A percentile compares a stretch with the other conserved stretches of the same genome.
phyloP scores from a whole-genome alignment of 257 asterid genomes.

The Nicotiana obtusifolia region DNA sequence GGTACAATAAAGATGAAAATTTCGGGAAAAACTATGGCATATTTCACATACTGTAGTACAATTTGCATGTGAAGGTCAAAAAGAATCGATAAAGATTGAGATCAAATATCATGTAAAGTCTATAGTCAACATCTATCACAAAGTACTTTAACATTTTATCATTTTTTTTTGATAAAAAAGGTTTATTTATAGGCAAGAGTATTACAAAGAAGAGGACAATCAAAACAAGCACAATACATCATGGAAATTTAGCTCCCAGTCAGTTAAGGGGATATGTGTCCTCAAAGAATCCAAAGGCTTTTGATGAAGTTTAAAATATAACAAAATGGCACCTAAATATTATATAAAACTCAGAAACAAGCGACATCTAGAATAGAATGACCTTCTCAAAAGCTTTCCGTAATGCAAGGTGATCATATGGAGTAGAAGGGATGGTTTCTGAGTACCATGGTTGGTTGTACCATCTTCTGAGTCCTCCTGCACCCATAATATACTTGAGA shows the following conservation, averaged over 20 bases:
- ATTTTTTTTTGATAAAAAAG: background rate
- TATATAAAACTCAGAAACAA: background rate
- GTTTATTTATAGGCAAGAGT: background rate
- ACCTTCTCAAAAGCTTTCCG: conserved; percentile 96
- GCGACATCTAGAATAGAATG: conserved; percentile 15
- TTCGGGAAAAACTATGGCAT: background rate
- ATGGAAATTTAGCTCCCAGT: background rate
- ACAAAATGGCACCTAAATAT: background rate
- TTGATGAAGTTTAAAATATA: background rate
- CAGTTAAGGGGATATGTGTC: background rate
- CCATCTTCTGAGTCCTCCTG: conserved; percentile 93
- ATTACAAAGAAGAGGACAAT: background rate
- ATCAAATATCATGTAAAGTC: background rate
- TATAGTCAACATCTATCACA: background rate
- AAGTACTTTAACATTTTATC: background rate
- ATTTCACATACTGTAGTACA: background rate
- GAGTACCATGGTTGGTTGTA: conserved; percentile 91
- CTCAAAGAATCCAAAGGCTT: background rate
- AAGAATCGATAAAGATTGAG: background rate
- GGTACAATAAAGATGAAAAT: background rate
- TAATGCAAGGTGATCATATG: conserved; percentile 69
- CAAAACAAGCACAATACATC: background rate
- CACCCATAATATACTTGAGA: conserved; percentile 16
- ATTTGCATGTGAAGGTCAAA: background rate
- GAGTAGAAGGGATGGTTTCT: conserved; percentile 69